Base-by-base conservation (phyloP, 148 eudicot species). In the Chenopodium berlandieri region DNA sequence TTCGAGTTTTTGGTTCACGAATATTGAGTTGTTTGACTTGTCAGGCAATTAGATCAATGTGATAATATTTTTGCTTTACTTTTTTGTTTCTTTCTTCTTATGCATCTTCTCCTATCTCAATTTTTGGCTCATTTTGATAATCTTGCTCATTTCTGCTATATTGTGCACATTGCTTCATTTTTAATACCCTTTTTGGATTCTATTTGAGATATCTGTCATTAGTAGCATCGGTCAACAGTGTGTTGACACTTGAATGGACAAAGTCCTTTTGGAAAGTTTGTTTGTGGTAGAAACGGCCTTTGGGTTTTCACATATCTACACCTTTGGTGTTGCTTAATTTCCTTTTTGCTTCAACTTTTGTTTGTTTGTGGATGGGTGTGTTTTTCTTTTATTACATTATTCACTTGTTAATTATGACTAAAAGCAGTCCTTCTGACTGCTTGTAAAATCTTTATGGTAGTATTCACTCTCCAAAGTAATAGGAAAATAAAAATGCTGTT, bases 301-400 rank as follows among this genome's bases (percentile, higher is more conserved):
- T 71, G 48, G 2, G n/a, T 10, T 37, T 37, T 19, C 4, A 1
- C 1, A 16, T 69, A 4, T 7, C 14, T 50, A 50, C 54, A 71
- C 73, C 46, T 34, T 71, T 32, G 44, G 25, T 40, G 4, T 71
- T 71, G 48, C 73, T 71, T 34, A n/a, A 71, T 71, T 71, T 67
- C 2, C 48, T 17, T 71, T 37, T 47, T 40, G 71, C 71, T 67
- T 67, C 71, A 67, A 23, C 71, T 67, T 13, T 67, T 67, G 3
- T 64, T 23, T 9, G 4, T 7, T 64, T 11, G 60, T 13, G 60
- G 17, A 4, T 54, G 60, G 16, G 19, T 56, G 17, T 56, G 16
- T 56, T 7, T 71, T 7, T 58, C 54, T 14, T 19, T 58, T 4
- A 67, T 12, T 34, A 19, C 71, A 67, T 67, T 2, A 67, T 67